Conservation (phyloP, 139 green algal species). For the Tetraselmis striata region DNA sequence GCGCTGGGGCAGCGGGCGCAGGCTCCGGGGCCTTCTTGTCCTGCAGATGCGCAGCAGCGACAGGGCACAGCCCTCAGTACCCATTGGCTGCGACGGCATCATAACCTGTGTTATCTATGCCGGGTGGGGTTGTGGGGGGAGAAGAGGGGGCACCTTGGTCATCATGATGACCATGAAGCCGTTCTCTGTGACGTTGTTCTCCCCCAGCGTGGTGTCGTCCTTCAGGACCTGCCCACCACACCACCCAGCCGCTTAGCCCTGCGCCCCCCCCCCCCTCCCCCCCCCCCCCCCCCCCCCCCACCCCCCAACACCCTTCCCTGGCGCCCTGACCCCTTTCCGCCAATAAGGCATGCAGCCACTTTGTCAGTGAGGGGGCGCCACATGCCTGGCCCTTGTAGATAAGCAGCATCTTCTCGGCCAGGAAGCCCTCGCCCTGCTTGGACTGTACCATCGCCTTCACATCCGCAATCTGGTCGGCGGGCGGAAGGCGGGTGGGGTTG, state of each 20-base stretch:
- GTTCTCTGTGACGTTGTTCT: conserved; percentile 64
- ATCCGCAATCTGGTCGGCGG: conserved; percentile 41
- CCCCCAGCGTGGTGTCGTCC: conserved; percentile 69
- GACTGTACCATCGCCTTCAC: conserved; percentile 61
- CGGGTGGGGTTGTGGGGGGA: no score
- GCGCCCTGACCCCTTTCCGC: no score
- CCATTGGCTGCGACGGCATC: neutral
- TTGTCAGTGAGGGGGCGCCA: neutral
- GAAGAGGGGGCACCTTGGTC: conserved; percentile 70
- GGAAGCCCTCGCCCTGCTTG: conserved; percentile 46
- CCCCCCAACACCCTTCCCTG: no score
- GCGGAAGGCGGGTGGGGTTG: neutral
- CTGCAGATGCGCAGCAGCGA: no score
- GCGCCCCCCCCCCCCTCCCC: no score
- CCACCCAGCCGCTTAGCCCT: no score
- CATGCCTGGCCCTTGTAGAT: conserved; percentile 77
- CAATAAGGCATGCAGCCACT: neutral
- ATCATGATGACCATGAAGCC: conserved; percentile 94
- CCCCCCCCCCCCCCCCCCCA: no score
- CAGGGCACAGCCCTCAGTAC: no score
- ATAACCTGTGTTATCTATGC: no score
- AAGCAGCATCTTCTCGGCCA: conserved; percentile 42
- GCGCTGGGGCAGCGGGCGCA: conserved; percentile 12
- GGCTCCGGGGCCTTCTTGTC: neutral
- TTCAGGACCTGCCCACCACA: conserved; percentile 89